These are phyloP conservation scores for Ceriops decandra DNA, from an alignment of 345 rosid genomes.

Conservation along the genomic window DNA sequence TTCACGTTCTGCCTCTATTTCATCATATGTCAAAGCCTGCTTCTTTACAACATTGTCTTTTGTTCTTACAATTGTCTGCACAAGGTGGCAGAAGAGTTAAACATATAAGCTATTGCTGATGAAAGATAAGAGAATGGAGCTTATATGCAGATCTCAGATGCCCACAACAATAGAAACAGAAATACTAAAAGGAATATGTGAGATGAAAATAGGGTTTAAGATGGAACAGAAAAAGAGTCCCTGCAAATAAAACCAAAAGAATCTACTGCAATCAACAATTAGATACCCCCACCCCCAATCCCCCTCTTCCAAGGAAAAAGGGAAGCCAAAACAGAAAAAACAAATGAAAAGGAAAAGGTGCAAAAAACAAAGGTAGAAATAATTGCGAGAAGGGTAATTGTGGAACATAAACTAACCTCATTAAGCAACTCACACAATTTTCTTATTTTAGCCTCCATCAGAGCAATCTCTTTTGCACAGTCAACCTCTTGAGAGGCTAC, in stretches of 20 bases:
- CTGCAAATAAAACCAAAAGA: too few species aligned
- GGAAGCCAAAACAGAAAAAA: too few species aligned
- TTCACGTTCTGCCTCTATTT: conserved; percentile 94
- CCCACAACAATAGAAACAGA: not conserved
- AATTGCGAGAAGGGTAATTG: not conserved
- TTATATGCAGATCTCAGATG: not conserved
- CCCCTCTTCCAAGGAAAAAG: too few species aligned
- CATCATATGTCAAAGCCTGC: conserved; percentile 91
- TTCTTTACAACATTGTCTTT: conserved; percentile 87
- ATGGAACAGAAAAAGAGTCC: not conserved
- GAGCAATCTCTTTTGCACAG: conserved; percentile 57
- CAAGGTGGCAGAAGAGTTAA: conserved; percentile 7
- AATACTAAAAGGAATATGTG: not conserved
- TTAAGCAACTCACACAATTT: conserved; percentile 65
- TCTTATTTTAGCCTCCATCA: conserved; percentile 67
- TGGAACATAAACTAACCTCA: conserved; percentile 50
- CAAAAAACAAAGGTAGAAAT: not conserved
- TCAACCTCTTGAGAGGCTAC: conserved; percentile 41
- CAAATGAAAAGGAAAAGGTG: not conserved
- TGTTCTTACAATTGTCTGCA: conserved; percentile 67
- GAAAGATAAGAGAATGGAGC: not conserved
- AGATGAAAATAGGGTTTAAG: not conserved
- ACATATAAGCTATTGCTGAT: not conserved
- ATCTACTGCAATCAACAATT: too few species aligned
- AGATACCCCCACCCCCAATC: too few species aligned